A percentile compares a stretch with the other conserved stretches of the same genome.
Conservation (phyloP, 106 monocot species). For the Dendrobium chrysotoxum region DNA sequence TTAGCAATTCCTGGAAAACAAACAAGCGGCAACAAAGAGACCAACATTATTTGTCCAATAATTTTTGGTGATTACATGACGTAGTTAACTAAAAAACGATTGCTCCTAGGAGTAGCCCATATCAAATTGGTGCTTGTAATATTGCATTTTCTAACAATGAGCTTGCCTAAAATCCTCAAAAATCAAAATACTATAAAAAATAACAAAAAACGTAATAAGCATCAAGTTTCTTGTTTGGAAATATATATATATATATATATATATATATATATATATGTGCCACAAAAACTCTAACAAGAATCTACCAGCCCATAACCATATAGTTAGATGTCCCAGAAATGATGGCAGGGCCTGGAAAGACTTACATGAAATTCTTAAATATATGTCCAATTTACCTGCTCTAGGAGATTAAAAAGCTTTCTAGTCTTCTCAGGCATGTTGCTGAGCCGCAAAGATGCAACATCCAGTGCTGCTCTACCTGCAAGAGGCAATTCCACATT, state of each 20-base stretch:
- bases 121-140: background rate
- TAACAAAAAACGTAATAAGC: background rate
- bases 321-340: background rate
- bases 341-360: background rate
- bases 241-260: too few species aligned
- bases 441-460: conserved; percentile 65
- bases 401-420: conserved; percentile 88
- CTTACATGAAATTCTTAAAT: background rate
- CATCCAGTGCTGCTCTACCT: conserved; percentile 65
- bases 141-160: background rate
- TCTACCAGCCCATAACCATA: background rate
- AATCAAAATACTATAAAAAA: background rate
- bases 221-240: background rate
- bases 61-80: too few species aligned
- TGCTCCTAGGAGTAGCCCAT: background rate
- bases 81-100: background rate
- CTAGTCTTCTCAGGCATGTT: conserved; percentile 77
- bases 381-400: conserved; percentile 52
- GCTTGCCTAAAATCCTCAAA: background rate
- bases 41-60: too few species aligned
- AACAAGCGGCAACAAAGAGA: too few species aligned
- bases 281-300: background rate
- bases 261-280: too few species aligned
- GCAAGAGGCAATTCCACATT: conserved; percentile 30
- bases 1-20: too few species aligned